phyloP scores from a whole-genome alignment of 192 early-diverging fungal species.

The Obelidium mucronatum region DNA sequence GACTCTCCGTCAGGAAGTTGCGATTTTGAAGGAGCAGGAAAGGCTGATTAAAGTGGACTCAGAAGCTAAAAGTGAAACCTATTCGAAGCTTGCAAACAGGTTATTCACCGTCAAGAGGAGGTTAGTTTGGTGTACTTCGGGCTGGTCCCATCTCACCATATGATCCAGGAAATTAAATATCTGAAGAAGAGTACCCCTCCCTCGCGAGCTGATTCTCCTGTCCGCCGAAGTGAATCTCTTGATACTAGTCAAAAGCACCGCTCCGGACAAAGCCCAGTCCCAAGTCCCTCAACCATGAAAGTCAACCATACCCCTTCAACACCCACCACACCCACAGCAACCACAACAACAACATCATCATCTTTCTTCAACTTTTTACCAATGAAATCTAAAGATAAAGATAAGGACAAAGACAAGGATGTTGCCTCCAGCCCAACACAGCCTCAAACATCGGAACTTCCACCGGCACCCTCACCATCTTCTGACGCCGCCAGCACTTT shows the following conservation, averaged over 20 bases:
- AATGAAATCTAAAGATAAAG: neutral
- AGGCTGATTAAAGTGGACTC: neutral
- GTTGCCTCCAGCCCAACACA: neutral
- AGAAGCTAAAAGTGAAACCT: neutral
- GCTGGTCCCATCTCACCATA: neutral
- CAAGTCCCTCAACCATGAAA: neutral
- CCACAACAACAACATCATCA: neutral
- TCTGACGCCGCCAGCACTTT: conserved; percentile 27
- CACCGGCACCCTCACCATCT: neutral
- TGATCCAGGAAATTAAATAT: conserved; percentile 7
- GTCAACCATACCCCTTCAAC: neutral
- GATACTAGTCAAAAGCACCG: neutral
- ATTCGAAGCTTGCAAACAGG: neutral
- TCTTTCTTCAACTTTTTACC: conserved; percentile 16
- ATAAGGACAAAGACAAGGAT: neutral
- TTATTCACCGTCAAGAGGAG: neutral
- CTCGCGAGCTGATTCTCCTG: neutral
- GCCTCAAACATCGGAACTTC: neutral
- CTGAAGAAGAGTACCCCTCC: neutral
- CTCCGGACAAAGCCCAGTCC: neutral
- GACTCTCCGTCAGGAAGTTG: neutral
- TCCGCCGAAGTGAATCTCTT: neutral
- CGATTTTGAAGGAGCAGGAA: neutral
- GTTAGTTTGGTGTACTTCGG: neutral
- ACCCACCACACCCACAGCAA: neutral